phyloP scores from a whole-genome alignment of 1,139 yeast genomes.

The Protomyces gravidus region DNA sequence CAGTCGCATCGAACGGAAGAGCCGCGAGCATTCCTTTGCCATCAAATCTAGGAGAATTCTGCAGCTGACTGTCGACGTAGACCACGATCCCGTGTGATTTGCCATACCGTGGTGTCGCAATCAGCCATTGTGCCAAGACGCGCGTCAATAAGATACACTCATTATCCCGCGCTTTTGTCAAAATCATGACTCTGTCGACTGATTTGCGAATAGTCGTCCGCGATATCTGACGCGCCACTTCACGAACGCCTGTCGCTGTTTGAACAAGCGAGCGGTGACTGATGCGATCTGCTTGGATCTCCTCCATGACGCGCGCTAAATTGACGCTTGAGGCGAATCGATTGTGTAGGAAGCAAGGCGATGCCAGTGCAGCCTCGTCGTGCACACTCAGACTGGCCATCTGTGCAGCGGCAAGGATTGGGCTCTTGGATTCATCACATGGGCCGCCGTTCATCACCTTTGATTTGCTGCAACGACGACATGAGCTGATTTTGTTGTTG shows the following conservation, averaged over 20 bases:
- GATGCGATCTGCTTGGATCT: slow-evolving; percentile 34
- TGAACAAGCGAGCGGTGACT: slow-evolving; percentile 46
- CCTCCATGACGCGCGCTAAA: slow-evolving; percentile 34
- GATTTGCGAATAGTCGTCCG: slow-evolving; percentile 70
- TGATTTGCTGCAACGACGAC: too few relatives aligned
- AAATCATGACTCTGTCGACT: slow-evolving; percentile 66
- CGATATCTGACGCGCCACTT: slow-evolving; percentile 60
- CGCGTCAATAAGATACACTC: slow-evolving; percentile 68
- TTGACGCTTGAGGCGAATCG: slow-evolving; percentile 37
- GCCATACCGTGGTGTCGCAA: slow-evolving; percentile 38
- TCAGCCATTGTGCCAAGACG: slow-evolving; percentile 72
- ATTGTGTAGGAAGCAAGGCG: slow-evolving; percentile 35
- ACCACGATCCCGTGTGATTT: slow-evolving; percentile 47
- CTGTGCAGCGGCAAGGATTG: neutral
- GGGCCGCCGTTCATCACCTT: too few relatives aligned
- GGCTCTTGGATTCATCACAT: neutral
- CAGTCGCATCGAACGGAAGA: slow-evolving; percentile 40
- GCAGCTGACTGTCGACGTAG: slow-evolving; percentile 65
- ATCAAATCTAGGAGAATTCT: slow-evolving; percentile 55
- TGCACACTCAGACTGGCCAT: neutral
- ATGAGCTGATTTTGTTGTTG: too few relatives aligned
- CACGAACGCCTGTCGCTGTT: slow-evolving; percentile 80
- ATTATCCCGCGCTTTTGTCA: slow-evolving; percentile 81
- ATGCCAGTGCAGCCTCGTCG: slow-evolving; percentile 22
- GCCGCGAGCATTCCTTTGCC: neutral